These are phyloP conservation scores for Suhomyces sp. DNA, from an alignment of 805 yeast genomes.

Conservation along the genomic window DNA sequence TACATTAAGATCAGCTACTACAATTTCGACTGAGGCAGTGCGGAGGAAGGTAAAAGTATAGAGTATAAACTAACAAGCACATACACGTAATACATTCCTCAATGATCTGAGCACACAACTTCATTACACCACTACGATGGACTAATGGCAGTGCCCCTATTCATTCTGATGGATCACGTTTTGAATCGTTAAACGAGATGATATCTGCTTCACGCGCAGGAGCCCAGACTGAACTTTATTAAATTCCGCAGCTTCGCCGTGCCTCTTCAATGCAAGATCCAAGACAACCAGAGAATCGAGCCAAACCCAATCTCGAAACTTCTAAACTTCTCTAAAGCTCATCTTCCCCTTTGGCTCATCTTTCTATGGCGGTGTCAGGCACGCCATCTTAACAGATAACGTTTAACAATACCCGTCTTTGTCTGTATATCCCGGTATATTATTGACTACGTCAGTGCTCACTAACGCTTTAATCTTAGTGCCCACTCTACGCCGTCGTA, in stretches of 20 bases:
- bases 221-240: neutral
- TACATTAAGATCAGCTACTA: no score
- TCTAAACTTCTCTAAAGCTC: neutral
- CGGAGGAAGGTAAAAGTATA: no score
- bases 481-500: neutral
- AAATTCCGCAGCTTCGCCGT: neutral
- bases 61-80: neutral
- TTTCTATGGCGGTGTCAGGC: no score
- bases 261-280: neutral
- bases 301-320: neutral
- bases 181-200: neutral
- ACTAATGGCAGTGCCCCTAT: neutral
- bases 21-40: no score
- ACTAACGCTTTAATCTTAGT: neutral
- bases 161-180: neutral
- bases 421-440: neutral
- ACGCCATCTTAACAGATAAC: neutral
- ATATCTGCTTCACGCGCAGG: neutral
- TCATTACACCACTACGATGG: neutral
- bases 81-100: neutral
- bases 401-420: neutral
- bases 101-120: neutral
- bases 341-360: no score
- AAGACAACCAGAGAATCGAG: neutral
- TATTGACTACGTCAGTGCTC: neutral